Base-by-base conservation (phyloP, 169 alveolate genomes). In the Plasmodium knowlesi region DNA sequence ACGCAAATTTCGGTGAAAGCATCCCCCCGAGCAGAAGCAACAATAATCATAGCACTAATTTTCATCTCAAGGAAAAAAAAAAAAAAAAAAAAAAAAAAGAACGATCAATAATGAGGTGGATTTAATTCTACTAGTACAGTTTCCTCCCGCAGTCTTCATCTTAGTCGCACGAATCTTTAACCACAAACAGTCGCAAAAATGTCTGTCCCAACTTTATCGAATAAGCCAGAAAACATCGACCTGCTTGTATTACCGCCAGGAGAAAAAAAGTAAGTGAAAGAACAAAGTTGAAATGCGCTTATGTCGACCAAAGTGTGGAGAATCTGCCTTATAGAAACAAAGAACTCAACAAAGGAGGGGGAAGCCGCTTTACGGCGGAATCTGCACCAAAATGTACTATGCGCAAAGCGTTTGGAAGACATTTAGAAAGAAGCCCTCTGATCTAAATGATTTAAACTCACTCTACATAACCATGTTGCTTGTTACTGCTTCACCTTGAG, bases 151-250 rank as follows among this genome's bases (percentile, higher is more conserved):
- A 67, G 76, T 67, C 76, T 50, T 50, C 78, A 82, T 30, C 32
- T 25, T 50, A 83, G 46, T 37, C 30, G 34, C 43, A 32, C 22
- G 25, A 83, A n/a, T 67, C 73, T 5, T 57, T 41, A 57, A 83
- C 34, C 57, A 32, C 16, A 83, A 83, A 67, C 28, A 25, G 8
- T 54, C 61, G 16, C n/a, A 39, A 88, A 57, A 88, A 89, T 89
- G 94, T 89, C 94, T 19, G 83, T 89, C n/a, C 90, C 94, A 34
- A 89, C 94, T 16, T 89, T 89, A 89, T 54, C 94, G 22, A 89
- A 89, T 46, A 89, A 89, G 32, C 94, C 94, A 39, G 94, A 89
- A 54, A 89, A 79, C 57, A 39, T 89, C 22, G 94, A 89, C 34
- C 39, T 80, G 76, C 94, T 89, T 25, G 88, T 89, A 14, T 61